Evolutionary conservation across 2,329 filamentous ascomycete species (phyloP), one percentile per base, ranked within the genome.

Genomic region (Hypoxylon sp.): DNA sequence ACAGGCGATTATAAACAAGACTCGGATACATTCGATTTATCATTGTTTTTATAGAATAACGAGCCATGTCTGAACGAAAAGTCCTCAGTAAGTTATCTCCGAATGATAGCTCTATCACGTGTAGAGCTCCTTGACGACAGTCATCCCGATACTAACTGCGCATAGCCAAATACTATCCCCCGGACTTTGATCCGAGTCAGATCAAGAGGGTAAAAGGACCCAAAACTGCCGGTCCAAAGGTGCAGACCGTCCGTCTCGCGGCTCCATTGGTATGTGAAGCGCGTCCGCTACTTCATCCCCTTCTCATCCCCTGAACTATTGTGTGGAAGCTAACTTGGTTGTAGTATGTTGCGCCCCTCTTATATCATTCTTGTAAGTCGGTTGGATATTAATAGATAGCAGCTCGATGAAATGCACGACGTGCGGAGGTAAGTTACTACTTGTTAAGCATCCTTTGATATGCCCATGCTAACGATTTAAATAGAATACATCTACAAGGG

Each of bases 171-270:
- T 88, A 88, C 79, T 89, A 86, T 74, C 88, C 88, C 81, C 92
- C 80, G 83, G 93, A 98, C 79, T 99, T 98, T 80, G 96, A 99
- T 80, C 95, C 95, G 11, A 89, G 89, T 25, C 90, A 92, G 75
- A 88, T 98, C 80, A 86, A 86, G 25, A 89, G 93, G 17, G 87
- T 87, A 48, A 90, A 89, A 68, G 90, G 83, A 28, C 88, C 89
- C 7, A 94, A 94, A 78, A 83, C 89, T 61, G 86, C 87, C 5
- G 94, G 93, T 0, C 93, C 93, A 0, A 93, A 93, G 73, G 86
- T 93, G 7, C 93, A 97, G 76, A 93, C 91, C 0, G 94, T 98
- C 58, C 91, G 94, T 48, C 85, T 98, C 34, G 98, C 98, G 93
- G 91, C 92, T 0, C 93, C 93, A 3, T 96, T 94, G 66, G 66